Evolutionary conservation across 495 filamentous ascomycete species (phyloP).

Genomic region (Hypomontagnella monticulosa): DNA sequence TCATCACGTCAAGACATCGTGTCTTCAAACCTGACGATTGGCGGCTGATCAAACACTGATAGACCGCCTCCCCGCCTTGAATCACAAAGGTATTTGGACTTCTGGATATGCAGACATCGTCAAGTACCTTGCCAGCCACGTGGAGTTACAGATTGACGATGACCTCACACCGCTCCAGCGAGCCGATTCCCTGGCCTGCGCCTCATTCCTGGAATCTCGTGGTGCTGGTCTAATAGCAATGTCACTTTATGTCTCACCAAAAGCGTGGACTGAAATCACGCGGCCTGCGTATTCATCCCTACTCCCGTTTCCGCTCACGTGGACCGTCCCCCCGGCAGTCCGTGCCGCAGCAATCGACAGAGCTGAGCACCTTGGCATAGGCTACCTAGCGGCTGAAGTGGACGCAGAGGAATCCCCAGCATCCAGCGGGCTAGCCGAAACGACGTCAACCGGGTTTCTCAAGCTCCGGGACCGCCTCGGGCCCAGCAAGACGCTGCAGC

Average conservation of each 20-base stretch:
- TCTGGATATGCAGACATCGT: slow-evolving; percentile 79
- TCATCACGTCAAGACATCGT: slow-evolving; percentile 25
- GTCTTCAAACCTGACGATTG: slow-evolving; percentile 11
- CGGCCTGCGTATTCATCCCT: slow-evolving; percentile 78
- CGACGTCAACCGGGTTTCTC: slow-evolving; percentile 43
- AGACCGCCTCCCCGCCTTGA: slow-evolving; percentile 81
- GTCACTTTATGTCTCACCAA: slow-evolving; percentile 85
- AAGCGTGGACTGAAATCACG: slow-evolving; percentile 79
- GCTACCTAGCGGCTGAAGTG: slow-evolving; percentile 48
- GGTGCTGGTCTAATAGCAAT: slow-evolving; percentile 76
- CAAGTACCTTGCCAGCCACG: slow-evolving; percentile 71
- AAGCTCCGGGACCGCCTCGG: slow-evolving; percentile 41
- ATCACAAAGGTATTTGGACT: slow-evolving; percentile 70
- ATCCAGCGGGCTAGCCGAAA: slow-evolving; percentile 41
- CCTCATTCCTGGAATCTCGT: slow-evolving; percentile 70
- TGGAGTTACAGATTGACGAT: slow-evolving; percentile 65
- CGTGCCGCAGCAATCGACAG: slow-evolving; percentile 72
- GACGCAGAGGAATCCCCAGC: slow-evolving; percentile 41
- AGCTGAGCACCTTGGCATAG: slow-evolving; percentile 77
- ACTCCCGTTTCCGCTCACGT: slow-evolving; percentile 84
- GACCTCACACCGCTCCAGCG: slow-evolving; percentile 72
- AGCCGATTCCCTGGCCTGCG: slow-evolving; percentile 76
- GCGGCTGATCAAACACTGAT: slow-evolving; percentile 31
- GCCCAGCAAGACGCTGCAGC: slow-evolving; percentile 45
- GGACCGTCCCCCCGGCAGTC: slow-evolving; percentile 74